Base-by-base conservation (phyloP, 2,329 filamentous ascomycete species). In the Penicillium griseofulvum region DNA sequence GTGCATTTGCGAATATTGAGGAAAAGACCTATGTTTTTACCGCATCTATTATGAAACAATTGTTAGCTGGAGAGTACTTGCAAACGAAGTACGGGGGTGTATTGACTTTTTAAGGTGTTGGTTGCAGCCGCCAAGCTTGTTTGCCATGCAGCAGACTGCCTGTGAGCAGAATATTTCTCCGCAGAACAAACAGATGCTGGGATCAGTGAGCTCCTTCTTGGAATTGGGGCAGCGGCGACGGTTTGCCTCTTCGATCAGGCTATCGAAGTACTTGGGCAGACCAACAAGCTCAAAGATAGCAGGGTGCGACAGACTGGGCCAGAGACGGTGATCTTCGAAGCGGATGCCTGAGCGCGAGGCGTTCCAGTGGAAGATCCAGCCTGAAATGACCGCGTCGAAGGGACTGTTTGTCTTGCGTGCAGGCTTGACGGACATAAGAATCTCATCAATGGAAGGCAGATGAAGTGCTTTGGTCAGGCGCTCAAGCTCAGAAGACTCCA, bases 111-210 rank as follows among this genome's bases (percentile, higher is more conserved):
- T 78, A 79, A 96, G 86, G 76, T 99, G 94, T 76, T 95, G 90
- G 73, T 93, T 92, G 61, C 90, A 93, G 31, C 95, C 92, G 43
- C 92, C 92, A 57, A 90, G 83, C 60, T 81, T 83, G 56, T 86
- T 86, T 29, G 70, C 65, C 68, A 90, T 85, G 71, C 94, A 99
- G 76, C 94, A 99, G 44, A 92, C 88, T 43, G 89, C 91, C 77
- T 99, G 94, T 10, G 89, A 91, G 75, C 94, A 99, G 74, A 97
- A 93, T 38, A 99, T 90, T n/a, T 92, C 91, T 33, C 94, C 93
- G 69, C 94, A 99, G 76, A 97, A 91, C 37, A 99, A 82, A 69
- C 94, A 99, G 36, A 99, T 84, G 61, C 89, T 90, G 0, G 94
- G 91, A 72, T 99, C 95, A 2, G 87, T 88, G 48, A 99, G 78